Conservation (phyloP, 148 eudicot species). For the Pouteria glomerata region DNA sequence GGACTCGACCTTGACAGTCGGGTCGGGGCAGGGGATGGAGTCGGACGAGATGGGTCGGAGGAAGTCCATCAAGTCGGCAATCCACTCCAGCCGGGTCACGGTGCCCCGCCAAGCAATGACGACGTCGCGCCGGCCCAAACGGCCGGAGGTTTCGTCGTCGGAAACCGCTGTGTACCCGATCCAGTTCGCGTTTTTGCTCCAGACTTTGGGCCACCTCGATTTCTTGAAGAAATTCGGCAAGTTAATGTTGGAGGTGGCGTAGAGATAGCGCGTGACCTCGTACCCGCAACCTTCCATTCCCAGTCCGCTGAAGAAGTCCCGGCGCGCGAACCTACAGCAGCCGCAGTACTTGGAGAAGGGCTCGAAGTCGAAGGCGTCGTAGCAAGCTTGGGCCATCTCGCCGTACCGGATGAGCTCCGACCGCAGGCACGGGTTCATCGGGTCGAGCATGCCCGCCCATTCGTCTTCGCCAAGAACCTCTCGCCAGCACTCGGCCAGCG, state of each 20-base stretch:
- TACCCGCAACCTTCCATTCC: conserved; percentile 43
- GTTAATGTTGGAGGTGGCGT: conserved; percentile 51
- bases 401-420: conserved; percentile 60
- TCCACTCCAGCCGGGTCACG: conserved; percentile 55
- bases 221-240: conserved; percentile 51
- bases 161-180: conserved; percentile 75
- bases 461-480: conserved; percentile 59
- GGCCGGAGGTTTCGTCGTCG: conserved; percentile 39
- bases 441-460: conserved; percentile 72
- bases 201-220: conserved; percentile 60
- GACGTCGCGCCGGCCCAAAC: conserved; percentile 64
- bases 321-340: conserved; percentile 30
- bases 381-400: conserved; percentile 78
- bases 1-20: conserved; percentile 40
- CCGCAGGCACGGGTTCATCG: conserved; percentile 43
- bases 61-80: conserved; percentile 54
- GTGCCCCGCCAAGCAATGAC: conserved; percentile 72
- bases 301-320: conserved; percentile 31
- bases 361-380: conserved; percentile 70
- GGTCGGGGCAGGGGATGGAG: conserved; percentile 45
- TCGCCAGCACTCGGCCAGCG: conserved; percentile 38
- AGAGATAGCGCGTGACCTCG: conserved; percentile 49
- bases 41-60: conserved; percentile 29
- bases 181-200: conserved; percentile 72
- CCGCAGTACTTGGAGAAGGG: conserved; percentile 67